These are phyloP conservation scores for Tylopilus vinaceipallidus DNA, from an alignment of 768 basidiomycete species.

Conservation along the genomic window DNA sequence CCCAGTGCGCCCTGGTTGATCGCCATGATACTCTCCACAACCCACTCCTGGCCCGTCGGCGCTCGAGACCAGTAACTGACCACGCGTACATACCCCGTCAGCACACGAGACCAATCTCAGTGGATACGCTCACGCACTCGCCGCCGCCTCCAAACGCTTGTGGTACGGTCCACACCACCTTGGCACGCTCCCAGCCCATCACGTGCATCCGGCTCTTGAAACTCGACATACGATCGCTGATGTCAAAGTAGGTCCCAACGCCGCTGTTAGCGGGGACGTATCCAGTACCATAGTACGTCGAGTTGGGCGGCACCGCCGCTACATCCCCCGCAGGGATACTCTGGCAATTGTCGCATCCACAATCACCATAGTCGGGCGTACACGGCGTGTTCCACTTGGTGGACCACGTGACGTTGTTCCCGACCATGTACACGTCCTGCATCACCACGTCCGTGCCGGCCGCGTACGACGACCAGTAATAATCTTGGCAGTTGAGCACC, in stretches of 20 bases:
- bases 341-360: conserved; percentile 68
- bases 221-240: conserved; percentile 63
- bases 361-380: conserved; percentile 65
- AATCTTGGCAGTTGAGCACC: conserved; percentile 66
- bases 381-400: conserved; percentile 60
- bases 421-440: conserved; percentile 54
- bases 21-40: conserved; percentile 60
- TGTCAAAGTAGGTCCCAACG: conserved; percentile 54
- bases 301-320: conserved; percentile 26
- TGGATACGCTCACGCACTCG: conserved; percentile 33
- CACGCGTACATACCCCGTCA: conserved; percentile 70
- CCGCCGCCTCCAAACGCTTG: conserved; percentile 67
- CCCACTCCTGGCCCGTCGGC: no score
- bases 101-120: conserved; percentile 61
- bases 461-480: conserved; percentile 56
- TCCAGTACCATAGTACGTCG: conserved; percentile 14
- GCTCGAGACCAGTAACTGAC: no score
- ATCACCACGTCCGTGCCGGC: conserved; percentile 67
- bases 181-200: conserved; percentile 66
- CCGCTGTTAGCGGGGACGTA: conserved; percentile 31
- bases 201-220: conserved; percentile 57
- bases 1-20: conserved; percentile 72
- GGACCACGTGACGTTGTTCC: conserved; percentile 65
- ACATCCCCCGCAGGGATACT: conserved; percentile 41
- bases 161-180: conserved; percentile 77